phyloP scores from a whole-genome alignment of 225 moss, liverwort and hornwort genomes.

The Marchantia polymorpha region DNA sequence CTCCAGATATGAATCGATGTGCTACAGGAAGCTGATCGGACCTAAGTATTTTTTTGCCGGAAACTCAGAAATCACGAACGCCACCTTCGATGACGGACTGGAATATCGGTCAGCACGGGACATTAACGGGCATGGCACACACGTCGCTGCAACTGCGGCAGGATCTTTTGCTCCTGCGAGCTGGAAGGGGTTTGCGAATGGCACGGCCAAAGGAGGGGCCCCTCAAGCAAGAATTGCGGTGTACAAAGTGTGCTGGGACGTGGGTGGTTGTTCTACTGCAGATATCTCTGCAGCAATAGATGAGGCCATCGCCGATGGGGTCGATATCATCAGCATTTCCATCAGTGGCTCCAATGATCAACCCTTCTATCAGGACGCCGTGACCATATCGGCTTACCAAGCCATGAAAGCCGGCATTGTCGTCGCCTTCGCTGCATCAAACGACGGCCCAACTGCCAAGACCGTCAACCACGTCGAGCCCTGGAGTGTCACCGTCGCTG shows the following conservation, averaged over 20 bases:
- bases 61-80: background rate
- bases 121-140: constrained; percentile 17
- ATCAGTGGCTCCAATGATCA: background rate
- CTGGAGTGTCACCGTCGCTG: constrained; percentile 31
- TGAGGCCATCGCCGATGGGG: constrained; percentile 29
- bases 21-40: constrained; percentile 14
- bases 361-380: background rate
- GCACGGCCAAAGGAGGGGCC: constrained; percentile 23
- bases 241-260: constrained; percentile 27
- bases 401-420: constrained; percentile 26
- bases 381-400: constrained; percentile 13
- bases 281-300: constrained; percentile 30
- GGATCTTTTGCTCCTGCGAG: constrained; percentile 9
- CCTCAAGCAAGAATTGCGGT: constrained; percentile 15
- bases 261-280: background rate
- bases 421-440: constrained; percentile 13
- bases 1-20: background rate
- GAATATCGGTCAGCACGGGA: constrained; percentile 18
- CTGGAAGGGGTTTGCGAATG: constrained; percentile 1
- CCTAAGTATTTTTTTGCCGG: constrained; percentile 3
- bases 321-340: constrained; percentile 25
- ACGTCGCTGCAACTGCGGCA: constrained; percentile 17
- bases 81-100: no score
- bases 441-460: background rate
- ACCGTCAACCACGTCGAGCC: constrained; percentile 28